phyloP scores from a whole-genome alignment of 257 asterid species.

The Lycium barbarum region DNA sequence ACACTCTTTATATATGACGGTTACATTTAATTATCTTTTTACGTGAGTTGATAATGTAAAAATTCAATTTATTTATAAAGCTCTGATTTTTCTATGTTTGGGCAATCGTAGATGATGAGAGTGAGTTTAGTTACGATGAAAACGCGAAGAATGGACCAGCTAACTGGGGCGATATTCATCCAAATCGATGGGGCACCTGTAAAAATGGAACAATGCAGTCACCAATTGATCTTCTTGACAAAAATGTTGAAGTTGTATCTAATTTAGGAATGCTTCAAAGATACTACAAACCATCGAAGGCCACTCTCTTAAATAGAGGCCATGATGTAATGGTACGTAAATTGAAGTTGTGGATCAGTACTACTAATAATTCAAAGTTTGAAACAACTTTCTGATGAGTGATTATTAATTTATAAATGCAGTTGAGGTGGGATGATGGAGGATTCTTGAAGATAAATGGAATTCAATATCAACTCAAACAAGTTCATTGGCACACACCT shows the following conservation, averaged over 20 bases:
- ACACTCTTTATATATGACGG: too few relatives aligned
- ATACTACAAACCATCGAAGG: constrained; percentile 53
- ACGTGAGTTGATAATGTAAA: too few relatives aligned
- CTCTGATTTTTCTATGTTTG: background rate
- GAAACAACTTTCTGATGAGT: background rate
- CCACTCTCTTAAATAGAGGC: constrained; percentile 77
- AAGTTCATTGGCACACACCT: constrained; percentile 72
- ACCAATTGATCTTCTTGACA: constrained; percentile 64
- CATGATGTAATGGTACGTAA: constrained; percentile 75
- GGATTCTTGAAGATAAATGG: constrained; percentile 58
- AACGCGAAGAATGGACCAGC: constrained; percentile 62
- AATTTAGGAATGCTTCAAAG: constrained; percentile 53
- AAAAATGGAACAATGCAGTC: constrained; percentile 68
- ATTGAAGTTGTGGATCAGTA: too few relatives aligned
- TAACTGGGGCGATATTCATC: constrained; percentile 67
- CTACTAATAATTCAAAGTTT: constrained; percentile 8
- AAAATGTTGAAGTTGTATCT: constrained; percentile 58
- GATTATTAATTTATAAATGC: constrained; percentile 19
- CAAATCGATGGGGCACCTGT: constrained; percentile 61
- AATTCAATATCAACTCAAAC: constrained; percentile 44
- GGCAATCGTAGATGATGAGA: constrained; percentile 54
- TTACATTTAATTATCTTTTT: too few relatives aligned
- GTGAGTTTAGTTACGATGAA: constrained; percentile 60
- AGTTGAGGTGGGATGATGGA: constrained; percentile 66
- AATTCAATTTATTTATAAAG: background rate